A percentile compares a stretch with the other conserved stretches of the same genome.
These are phyloP conservation scores for Parastagonospora avenae DNA, from an alignment of 2,329 filamentous ascomycete species.

Conservation along the genomic window DNA sequence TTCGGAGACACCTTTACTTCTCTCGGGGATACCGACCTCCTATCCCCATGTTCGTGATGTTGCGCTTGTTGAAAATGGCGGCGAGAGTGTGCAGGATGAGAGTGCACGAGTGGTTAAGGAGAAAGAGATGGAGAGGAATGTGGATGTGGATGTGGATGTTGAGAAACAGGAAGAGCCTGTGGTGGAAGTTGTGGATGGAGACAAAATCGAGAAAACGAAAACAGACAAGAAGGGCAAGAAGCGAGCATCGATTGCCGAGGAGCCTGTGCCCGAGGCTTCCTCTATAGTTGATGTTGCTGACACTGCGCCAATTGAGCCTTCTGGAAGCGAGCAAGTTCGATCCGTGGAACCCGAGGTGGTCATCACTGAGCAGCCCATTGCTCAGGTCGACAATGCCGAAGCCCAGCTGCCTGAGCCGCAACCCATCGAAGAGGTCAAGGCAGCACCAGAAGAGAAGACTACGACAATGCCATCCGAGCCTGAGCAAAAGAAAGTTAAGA, in stretches of 20 bases:
- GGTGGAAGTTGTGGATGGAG: slow-evolving; percentile 9
- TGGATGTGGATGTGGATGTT: slow-evolving; percentile 2
- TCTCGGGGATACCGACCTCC: slow-evolving; percentile 37
- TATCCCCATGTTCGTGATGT: slow-evolving; percentile 31
- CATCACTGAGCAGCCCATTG: slow-evolving; percentile 5
- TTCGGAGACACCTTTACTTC: slow-evolving; percentile 36
- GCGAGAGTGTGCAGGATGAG: slow-evolving; percentile 8
- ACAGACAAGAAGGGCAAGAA: slow-evolving; percentile 24
- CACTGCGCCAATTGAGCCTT: not conserved
- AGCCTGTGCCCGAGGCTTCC: slow-evolving; percentile 8
- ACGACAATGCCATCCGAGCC: slow-evolving; percentile 6
- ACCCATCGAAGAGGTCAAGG: slow-evolving; percentile 1
- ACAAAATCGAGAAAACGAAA: slow-evolving; percentile 17
- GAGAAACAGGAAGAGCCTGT: slow-evolving; percentile 4
- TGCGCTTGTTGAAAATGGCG: slow-evolving; percentile 29
- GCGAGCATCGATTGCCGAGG: slow-evolving; percentile 12
- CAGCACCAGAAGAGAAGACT: slow-evolving; percentile 5
- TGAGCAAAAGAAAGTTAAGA: slow-evolving; percentile 34
- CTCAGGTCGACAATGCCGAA: not conserved
- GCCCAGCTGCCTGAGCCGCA: not conserved
- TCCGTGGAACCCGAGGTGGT: not conserved
- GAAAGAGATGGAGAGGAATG: slow-evolving; percentile 1
- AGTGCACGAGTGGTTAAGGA: slow-evolving; percentile 1
- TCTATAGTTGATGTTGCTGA: not conserved
- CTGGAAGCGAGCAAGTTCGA: not conserved